A percentile compares a stretch with the other conserved stretches of the same genome.
These are phyloP conservation scores for Glycine tomentella DNA, from an alignment of 306 rosid species.

Conservation along the genomic window DNA sequence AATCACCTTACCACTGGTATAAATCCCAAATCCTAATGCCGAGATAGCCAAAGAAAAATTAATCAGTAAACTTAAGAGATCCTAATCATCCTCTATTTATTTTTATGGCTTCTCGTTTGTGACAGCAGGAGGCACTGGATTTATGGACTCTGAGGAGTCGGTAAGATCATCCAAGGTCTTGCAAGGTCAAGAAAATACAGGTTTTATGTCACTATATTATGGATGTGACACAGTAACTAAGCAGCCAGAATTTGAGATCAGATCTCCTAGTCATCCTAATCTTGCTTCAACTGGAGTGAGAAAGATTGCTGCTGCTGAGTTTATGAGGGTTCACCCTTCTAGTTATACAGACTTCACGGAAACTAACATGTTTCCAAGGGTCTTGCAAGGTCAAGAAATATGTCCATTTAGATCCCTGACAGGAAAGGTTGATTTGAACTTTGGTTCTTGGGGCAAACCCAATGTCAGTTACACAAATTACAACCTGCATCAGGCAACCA, in stretches of 20 bases:
- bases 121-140: slow-evolving; percentile 71
- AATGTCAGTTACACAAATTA: slow-evolving; percentile 59
- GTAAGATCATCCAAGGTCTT: slow-evolving; percentile 98
- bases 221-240: slow-evolving; percentile 79
- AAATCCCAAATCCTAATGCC: slow-evolving; percentile 19
- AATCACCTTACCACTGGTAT: slow-evolving; percentile 72
- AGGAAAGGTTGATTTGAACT: slow-evolving; percentile 64
- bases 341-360: slow-evolving; percentile 78
- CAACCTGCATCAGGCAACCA: slow-evolving; percentile 68
- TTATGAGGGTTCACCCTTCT: slow-evolving; percentile 69
- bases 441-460: slow-evolving; percentile 75
- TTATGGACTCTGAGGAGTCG: slow-evolving; percentile 91
- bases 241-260: slow-evolving; percentile 74
- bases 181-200: slow-evolving; percentile 99
- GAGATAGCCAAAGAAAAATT: slow-evolving; percentile 30
- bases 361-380: slow-evolving; percentile 77
- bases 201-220: slow-evolving; percentile 78
- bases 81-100: slow-evolving; percentile 31
- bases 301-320: slow-evolving; percentile 64
- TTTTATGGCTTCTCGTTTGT: slow-evolving; percentile 34
- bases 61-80: slow-evolving; percentile 7
- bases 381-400: slow-evolving; percentile 99
- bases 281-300: slow-evolving; percentile 59
- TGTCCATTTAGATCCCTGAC: slow-evolving; percentile 77
- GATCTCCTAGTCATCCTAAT: slow-evolving; percentile 62